Percentiles rank a stretch among this genome's conserved stretches.
Conservation (phyloP, 2,329 filamentous ascomycete genomes). For the Botrytis elliptica region DNA sequence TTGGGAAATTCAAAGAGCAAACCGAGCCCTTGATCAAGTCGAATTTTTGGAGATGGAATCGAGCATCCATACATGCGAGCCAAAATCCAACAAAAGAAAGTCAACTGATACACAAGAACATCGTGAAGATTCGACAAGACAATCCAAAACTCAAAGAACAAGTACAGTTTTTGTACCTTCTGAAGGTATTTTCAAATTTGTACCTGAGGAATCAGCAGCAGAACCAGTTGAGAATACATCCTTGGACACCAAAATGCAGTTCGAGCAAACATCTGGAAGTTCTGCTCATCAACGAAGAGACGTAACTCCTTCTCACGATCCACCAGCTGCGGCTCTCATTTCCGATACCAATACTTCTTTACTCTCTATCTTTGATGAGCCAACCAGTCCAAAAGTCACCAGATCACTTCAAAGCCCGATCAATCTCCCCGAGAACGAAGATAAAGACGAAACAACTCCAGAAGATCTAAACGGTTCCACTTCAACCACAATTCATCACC, state of each 20-base stretch:
- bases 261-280: conserved; percentile 3
- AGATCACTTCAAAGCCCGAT: conserved; percentile 29
- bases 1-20: conserved; percentile 55
- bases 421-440: conserved; percentile 20
- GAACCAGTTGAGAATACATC: conserved; percentile 30
- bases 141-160: conserved; percentile 12
- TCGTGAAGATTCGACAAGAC: conserved; percentile 13
- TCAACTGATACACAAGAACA: conserved; percentile 4
- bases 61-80: conserved; percentile 64
- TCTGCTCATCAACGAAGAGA: conserved; percentile 15
- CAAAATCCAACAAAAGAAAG: conserved; percentile 40
- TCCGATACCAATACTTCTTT: conserved; percentile 56
- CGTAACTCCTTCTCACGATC: conserved; percentile 59
- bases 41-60: conserved; percentile 77
- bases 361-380: conserved; percentile 59
- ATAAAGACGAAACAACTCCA: conserved; percentile 22
- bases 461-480: conserved; percentile 31
- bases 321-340: conserved; percentile 57
- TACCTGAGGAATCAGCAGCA: conserved; percentile 39
- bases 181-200: conserved; percentile 61
- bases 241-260: conserved; percentile 15
- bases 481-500: conserved; percentile 33
- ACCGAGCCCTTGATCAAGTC: conserved; percentile 68
- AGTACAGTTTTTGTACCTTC: conserved; percentile 54
- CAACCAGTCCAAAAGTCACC: conserved; percentile 37